Percentiles rank a stretch among this genome's conserved stretches.
Conservation (phyloP, 371 early-diverging fungal species). For the Rhizopus microsporus region DNA sequence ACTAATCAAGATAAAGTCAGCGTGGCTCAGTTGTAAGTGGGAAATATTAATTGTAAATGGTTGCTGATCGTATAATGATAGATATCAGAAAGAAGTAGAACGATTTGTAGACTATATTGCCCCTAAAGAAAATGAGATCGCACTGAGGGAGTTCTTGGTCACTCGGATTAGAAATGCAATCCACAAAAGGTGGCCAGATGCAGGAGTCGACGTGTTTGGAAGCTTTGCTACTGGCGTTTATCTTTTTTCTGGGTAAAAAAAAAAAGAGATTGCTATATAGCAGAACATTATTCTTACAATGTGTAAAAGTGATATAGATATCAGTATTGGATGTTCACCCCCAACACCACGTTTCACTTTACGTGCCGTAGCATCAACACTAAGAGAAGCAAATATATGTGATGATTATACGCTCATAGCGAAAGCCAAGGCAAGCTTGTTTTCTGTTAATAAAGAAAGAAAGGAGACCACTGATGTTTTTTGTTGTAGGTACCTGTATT, state of each 20-base stretch:
- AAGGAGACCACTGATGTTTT: neutral
- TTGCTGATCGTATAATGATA: no score
- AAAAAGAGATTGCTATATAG: neutral
- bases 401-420: constrained; percentile 9
- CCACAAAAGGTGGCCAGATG: constrained; percentile 33
- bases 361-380: constrained; percentile 12
- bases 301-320: constrained; percentile 74
- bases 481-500: constrained; percentile 86
- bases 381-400: constrained; percentile 26
- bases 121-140: constrained; percentile 80
- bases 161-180: constrained; percentile 61
- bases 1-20: no score
- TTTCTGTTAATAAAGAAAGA: neutral
- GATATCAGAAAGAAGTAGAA: constrained; percentile 15
- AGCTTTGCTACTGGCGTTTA: constrained; percentile 84
- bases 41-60: no score
- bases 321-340: constrained; percentile 57
- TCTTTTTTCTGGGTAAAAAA: constrained; percentile 70
- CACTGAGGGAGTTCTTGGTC: constrained; percentile 70
- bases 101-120: constrained; percentile 60
- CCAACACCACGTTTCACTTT: constrained; percentile 8
- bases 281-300: neutral
- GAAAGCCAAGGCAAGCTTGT: constrained; percentile 33
- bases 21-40: no score
- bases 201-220: constrained; percentile 76